Evolutionary conservation across 2,329 filamentous ascomycete genomes (phyloP).

Genomic region (Ceratocystis ficicola): DNA sequence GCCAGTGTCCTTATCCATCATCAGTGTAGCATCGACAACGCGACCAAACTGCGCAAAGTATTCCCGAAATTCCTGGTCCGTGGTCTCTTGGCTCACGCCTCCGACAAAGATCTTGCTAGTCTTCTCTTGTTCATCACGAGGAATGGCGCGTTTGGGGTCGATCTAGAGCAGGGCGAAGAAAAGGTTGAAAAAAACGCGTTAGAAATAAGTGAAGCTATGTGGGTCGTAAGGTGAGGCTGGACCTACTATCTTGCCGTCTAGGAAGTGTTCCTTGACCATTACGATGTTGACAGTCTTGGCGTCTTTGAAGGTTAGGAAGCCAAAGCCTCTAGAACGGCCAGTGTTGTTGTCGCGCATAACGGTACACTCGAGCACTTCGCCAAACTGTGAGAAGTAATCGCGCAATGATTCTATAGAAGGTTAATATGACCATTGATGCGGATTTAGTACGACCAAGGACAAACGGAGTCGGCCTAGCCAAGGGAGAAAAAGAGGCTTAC

Average conservation of each 20-base stretch:
- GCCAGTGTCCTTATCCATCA: conserved; percentile 99
- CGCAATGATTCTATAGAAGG: conserved; percentile 67
- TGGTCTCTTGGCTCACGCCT: conserved; percentile 92
- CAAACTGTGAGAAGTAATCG: conserved; percentile 95
- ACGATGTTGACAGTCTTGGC: conserved; percentile 97
- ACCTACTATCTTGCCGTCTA: conserved; percentile 95
- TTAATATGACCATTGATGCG: neutral
- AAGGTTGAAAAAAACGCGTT: too few relatives aligned
- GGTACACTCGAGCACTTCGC: conserved; percentile 92
- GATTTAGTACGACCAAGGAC: neutral
- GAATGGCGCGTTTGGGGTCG: conserved; percentile 93
- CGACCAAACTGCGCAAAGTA: conserved; percentile 96
- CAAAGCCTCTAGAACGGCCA: conserved; percentile 87
- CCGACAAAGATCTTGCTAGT: conserved; percentile 98
- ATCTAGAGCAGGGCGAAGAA: conserved; percentile 49
- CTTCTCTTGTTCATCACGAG: conserved; percentile 92
- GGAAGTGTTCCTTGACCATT: conserved; percentile 98
- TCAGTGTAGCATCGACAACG: conserved; percentile 91
- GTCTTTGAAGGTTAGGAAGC: conserved; percentile 95
- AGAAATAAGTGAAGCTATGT: too few relatives aligned
- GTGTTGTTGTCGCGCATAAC: conserved; percentile 98
- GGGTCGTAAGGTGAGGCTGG: neutral
- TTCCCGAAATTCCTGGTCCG: conserved; percentile 87
- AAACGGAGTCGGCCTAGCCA: neutral
- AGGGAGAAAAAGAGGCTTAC: conserved; percentile 43